Evolutionary conservation across 148 eudicot species (phyloP), one percentile per base, ranked within the genome.

Genomic region (Fagopyrum tataricum): DNA sequence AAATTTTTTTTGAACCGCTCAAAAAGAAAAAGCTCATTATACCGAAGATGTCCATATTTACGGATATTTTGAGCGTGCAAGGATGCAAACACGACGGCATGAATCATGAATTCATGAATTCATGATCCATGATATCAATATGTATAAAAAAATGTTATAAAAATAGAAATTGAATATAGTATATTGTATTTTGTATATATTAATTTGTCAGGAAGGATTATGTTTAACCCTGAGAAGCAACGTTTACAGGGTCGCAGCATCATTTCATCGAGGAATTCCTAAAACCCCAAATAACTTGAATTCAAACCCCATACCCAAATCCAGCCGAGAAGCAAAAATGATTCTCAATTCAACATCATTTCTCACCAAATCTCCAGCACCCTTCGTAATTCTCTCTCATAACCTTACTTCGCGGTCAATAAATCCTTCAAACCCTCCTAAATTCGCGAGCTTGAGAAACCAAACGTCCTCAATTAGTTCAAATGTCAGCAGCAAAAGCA

Each of bases 371-470:
- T 26, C 81, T 41, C 67, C 75, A 0, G 41, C 58, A 42, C 64
- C 64, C 6, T 61, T 69, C 74, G 39, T 64, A 55, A 69, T 64
- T 17, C 67, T 70, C 81, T 79, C 84, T 49, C 71, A 15, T 24
- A 75, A 69, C 70, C 76, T 71, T 40, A 61, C 70, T 21, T 75
- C 72, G 4, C 47, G 17, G 74, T 26, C 62, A 24, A 8, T 55
- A 55, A 18, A 18, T 6, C 44, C 80, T 42, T 11, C 52, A 76
- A 74, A 40, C 72, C 80, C 79, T 21, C 24, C 74, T 72, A 82
- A 73, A 11, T 47, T 55, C 26, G 44, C 74, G 49, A 41, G 62
- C 46, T 42, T 78, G 77, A 74, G 64, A 44, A 42, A 49, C 71
- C 74, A 43, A 68, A 46, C 31, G 31, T 73, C n/a, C 31, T 31